Evolutionary conservation across 129 eudicot species (phyloP).

Genomic region (Saposhnikovia divaricata): DNA sequence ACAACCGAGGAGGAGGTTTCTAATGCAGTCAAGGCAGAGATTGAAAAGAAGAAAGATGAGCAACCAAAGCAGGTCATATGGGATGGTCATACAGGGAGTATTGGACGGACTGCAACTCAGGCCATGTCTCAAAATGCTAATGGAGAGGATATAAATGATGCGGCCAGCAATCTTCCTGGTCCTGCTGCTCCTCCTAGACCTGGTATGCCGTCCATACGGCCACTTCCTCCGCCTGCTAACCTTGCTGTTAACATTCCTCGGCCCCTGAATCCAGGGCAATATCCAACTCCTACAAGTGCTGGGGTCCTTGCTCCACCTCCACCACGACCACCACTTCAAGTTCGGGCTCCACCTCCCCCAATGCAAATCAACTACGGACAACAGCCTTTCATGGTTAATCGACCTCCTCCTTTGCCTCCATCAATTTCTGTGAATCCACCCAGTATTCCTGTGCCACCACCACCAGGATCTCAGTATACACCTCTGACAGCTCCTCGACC

Average conservation of each 20-base stretch:
- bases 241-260: constrained; percentile 39
- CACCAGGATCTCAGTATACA: constrained; percentile 81
- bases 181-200: constrained; percentile 51
- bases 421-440: constrained; percentile 35
- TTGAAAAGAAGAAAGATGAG: constrained; percentile 81
- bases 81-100: constrained; percentile 95
- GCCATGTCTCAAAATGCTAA: constrained; percentile 71
- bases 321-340: constrained; percentile 41
- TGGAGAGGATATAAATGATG: constrained; percentile 55
- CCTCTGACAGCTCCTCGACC: constrained; percentile 42
- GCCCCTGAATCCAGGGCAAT: constrained; percentile 25
- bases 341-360: constrained; percentile 68
- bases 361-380: constrained; percentile 64
- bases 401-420: constrained; percentile 51
- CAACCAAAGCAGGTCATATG: constrained; percentile 90
- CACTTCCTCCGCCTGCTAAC: constrained; percentile 48
- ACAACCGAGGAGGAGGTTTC: constrained; percentile 93
- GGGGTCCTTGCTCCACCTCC: constrained; percentile 56
- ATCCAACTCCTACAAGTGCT: constrained; percentile 33
- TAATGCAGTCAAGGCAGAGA: constrained; percentile 81
- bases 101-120: constrained; percentile 85
- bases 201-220: constrained; percentile 40
- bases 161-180: constrained; percentile 36
- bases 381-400: constrained; percentile 63
- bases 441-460: constrained; percentile 61